Conservation (phyloP, 371 early-diverging fungal genomes). For the Phascolomyces articulosus region DNA sequence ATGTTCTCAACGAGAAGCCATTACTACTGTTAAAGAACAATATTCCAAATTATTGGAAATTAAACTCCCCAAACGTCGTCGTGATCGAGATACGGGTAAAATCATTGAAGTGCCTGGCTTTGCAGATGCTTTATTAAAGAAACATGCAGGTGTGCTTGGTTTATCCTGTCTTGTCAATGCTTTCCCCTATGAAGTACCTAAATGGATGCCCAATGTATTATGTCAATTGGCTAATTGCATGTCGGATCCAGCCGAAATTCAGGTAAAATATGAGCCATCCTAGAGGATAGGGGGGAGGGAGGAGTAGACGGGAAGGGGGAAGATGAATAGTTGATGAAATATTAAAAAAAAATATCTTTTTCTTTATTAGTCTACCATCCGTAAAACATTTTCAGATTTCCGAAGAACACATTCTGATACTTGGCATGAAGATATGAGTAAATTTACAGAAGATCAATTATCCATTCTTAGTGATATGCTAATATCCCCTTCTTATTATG, state of each 20-base stretch:
- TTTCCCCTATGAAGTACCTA: constrained; percentile 91
- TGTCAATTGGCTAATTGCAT: constrained; percentile 75
- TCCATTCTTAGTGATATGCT: constrained; percentile 83
- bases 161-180: constrained; percentile 84
- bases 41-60: constrained; percentile 37
- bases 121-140: constrained; percentile 64
- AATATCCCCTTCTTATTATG: constrained; percentile 84
- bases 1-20: constrained; percentile 82
- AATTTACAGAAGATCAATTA: constrained; percentile 79
- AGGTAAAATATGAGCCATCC: constrained; percentile 50
- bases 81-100: constrained; percentile 45
- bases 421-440: constrained; percentile 87
- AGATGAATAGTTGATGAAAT: too few relatives aligned
- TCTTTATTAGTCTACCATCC: constrained; percentile 81
- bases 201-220: constrained; percentile 88
- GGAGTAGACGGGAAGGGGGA: too few relatives aligned
- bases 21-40: constrained; percentile 51
- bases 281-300: too few relatives aligned
- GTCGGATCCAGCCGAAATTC: constrained; percentile 88
- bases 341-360: too few relatives aligned
- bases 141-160: constrained; percentile 90
- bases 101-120: constrained; percentile 53
- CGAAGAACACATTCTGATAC: constrained; percentile 92
- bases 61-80: constrained; percentile 47
- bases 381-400: constrained; percentile 90